Conservation (phyloP, 1,284 basidiomycete genomes). For the Ceratobasidium sp. region DNA sequence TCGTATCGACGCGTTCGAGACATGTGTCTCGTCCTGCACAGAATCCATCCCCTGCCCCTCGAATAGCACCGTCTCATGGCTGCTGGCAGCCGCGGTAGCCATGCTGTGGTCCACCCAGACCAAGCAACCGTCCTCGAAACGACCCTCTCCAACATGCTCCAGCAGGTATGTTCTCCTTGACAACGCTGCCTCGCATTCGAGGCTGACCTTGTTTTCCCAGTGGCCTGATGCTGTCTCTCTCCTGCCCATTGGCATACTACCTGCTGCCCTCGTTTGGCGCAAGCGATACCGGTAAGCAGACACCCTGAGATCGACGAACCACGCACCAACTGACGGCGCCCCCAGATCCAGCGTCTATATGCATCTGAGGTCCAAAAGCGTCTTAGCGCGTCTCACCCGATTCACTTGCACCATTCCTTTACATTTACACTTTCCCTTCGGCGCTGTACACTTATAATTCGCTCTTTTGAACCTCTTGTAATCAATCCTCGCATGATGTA, state of each 20-base stretch:
- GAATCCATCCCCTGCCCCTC: not conserved
- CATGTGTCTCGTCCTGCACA: not conserved
- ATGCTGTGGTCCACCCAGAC: conserved; percentile 8
- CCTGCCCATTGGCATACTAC: conserved; percentile 15
- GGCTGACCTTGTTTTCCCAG: conserved; percentile 4
- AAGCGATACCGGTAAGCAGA: not conserved
- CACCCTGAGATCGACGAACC: not conserved
- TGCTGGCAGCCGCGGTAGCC: conserved; percentile 31
- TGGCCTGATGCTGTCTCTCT: conserved; percentile 24
- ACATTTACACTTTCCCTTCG: conserved; percentile 18
- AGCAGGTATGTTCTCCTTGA: conserved; percentile 13
- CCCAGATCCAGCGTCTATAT: conserved; percentile 18
- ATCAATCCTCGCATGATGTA: conserved; percentile 14
- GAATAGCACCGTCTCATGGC: conserved; percentile 22
- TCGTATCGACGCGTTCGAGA: conserved; percentile 14
- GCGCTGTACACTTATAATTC: conserved; percentile 8
- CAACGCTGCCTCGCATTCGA: not conserved
- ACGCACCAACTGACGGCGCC: not conserved
- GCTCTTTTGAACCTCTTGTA: not conserved
- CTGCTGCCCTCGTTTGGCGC: conserved; percentile 19
- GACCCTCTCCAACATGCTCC: not conserved
- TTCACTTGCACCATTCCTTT: conserved; percentile 2
- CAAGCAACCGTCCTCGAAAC: not conserved
- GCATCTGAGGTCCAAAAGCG: conserved; percentile 14
- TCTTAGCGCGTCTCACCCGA: not conserved